Base-by-base conservation (phyloP, 2,329 filamentous ascomycete species). In the Arthrobotrys musiformis region DNA sequence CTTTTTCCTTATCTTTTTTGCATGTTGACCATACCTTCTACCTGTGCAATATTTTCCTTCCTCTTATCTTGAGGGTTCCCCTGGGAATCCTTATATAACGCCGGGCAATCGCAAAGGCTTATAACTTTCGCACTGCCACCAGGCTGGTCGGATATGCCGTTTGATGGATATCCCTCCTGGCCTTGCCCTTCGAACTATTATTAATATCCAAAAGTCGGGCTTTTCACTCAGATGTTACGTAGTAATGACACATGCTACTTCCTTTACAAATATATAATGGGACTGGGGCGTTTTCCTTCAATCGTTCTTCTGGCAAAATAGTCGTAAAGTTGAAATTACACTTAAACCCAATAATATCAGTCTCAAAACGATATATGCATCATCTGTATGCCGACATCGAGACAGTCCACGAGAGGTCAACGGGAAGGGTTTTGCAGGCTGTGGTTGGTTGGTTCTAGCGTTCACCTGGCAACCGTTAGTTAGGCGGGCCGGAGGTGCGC, bases 241-340 rank as follows among this genome's bases (percentile, higher is more conserved):
- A 70, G 66, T 77, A 70, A 77, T 77, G 72, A 66, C 64, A 77
- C 60, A 70, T 70, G 72, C 72, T 77, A 70, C 72, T 70, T 69
- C 17, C 58, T 30, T 50, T 60, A 60, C 66, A 70, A 61, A 77
- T 70, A 69, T 26, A 70, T 70, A 77, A 77, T 77, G 58, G 60
- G 70, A 77, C 66, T 19, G 66, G 46, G 72, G 72, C 72, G 72
- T 70, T 76, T 54, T 76, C 72, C 35, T 56, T 60, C 63, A 28
- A 50, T 26, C 8, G 40, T 42, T 42, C 40, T 42, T 42, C 40
- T 8, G 3, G 40, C 40, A 17, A 19, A n/a, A 19, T 4, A 42
- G 4, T 42, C 40, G 40, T 42, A 42, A 40, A 17, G 2, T 17
- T 17, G 17, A 40, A 9, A n/a, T n/a, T n/a, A n/a, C n/a, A n/a